Evolutionary conservation across 2,329 filamentous ascomycete genomes (phyloP).

Genomic region (Hymenoscyphus fraxineus): DNA sequence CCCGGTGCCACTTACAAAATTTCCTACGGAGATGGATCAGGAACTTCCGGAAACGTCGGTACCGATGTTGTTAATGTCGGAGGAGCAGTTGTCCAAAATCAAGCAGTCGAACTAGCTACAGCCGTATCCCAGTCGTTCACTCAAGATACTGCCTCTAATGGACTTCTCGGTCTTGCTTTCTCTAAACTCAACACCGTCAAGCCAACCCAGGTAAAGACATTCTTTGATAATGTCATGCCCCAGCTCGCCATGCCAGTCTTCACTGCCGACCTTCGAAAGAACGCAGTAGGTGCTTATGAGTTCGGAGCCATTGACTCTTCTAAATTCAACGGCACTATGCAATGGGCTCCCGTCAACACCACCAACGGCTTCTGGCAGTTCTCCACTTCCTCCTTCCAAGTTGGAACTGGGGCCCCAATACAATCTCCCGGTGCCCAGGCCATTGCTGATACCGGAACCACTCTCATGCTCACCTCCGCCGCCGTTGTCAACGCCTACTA

Average conservation of each 20-base stretch:
- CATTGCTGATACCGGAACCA: conserved; percentile 45
- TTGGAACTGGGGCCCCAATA: conserved; percentile 50
- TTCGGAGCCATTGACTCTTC: conserved; percentile 53
- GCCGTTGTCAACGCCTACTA: conserved; percentile 41
- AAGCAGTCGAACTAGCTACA: conserved; percentile 36
- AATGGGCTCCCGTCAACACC: conserved; percentile 47
- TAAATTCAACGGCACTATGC: conserved; percentile 52
- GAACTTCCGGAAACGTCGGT: conserved; percentile 36
- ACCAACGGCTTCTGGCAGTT: conserved; percentile 55
- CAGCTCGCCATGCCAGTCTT: conserved; percentile 52
- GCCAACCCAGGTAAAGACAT: conserved; percentile 35
- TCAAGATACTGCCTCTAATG: conserved; percentile 44
- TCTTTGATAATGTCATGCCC: conserved; percentile 35
- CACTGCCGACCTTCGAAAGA: conserved; percentile 50
- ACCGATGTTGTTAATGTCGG: conserved; percentile 37
- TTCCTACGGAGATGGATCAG: conserved; percentile 39
- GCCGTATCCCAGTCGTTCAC: conserved; percentile 35
- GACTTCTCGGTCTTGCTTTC: conserved; percentile 59
- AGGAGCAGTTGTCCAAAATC: conserved; percentile 32
- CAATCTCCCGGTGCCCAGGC: conserved; percentile 51
- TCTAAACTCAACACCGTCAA: conserved; percentile 36
- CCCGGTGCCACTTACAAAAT: conserved; percentile 34
- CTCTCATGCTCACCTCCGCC: conserved; percentile 38
- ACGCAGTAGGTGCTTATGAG: conserved; percentile 47
- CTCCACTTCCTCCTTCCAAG: conserved; percentile 45